phyloP scores from a whole-genome alignment of 2,329 filamentous ascomycete genomes.

The Diaporthe sp. region DNA sequence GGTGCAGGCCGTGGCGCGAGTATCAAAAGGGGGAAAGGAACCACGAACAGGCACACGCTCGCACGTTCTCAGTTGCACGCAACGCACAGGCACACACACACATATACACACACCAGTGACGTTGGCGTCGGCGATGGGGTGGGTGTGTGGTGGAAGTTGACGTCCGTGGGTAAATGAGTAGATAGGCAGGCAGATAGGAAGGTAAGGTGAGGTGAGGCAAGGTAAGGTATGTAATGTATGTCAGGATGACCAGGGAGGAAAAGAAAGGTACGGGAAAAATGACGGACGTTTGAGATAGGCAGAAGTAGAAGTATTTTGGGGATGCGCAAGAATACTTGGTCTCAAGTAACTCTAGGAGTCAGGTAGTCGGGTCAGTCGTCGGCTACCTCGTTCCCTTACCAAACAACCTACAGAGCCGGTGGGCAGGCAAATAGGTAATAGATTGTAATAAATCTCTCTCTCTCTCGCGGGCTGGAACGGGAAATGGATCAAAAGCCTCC shows the following conservation, averaged over 20 bases:
- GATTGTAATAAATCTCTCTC: background rate
- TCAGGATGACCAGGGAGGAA: constrained; percentile 1
- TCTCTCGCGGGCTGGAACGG: background rate
- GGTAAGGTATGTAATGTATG: background rate
- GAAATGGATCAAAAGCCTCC: constrained; percentile 12
- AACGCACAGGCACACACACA: background rate
- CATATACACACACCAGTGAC: background rate
- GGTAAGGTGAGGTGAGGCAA: too few relatives aligned
- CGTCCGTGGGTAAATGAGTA: background rate
- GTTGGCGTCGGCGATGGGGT: background rate
- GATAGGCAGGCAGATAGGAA: background rate
- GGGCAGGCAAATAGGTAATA: background rate
- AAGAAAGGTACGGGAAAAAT: background rate
- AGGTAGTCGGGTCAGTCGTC: background rate
- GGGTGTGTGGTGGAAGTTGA: background rate
- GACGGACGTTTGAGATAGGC: constrained; percentile 4
- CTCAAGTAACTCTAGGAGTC: constrained; percentile 3
- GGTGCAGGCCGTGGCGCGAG: constrained; percentile 19
- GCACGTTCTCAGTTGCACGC: too few relatives aligned
- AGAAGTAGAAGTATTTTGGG: constrained; percentile 22
- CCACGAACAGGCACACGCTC: background rate
- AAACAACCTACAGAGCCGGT: background rate
- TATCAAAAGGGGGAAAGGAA: constrained; percentile 23
- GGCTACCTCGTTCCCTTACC: background rate
- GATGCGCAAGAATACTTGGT: background rate